A percentile compares a stretch with the other conserved stretches of the same genome.
phyloP scores from a whole-genome alignment of 2,329 filamentous ascomycete genomes.

The Lojkania enalia region DNA sequence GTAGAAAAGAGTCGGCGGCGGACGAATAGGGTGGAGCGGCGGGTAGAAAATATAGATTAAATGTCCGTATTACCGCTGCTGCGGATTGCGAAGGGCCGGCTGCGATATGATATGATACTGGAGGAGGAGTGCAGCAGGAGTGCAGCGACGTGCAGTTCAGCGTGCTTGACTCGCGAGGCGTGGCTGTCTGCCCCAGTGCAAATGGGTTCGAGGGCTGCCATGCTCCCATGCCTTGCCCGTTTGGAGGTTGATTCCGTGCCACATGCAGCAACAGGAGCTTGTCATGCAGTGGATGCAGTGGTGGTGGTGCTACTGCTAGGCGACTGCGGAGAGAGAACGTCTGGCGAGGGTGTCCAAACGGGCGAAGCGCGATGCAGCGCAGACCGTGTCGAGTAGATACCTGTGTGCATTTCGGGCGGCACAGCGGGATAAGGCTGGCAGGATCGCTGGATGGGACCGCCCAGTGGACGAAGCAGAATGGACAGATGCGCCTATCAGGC shows the following conservation, averaged over 20 bases:
- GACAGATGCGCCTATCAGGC: constrained; percentile 11
- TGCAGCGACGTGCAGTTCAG: not conserved
- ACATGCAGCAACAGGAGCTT: constrained; percentile 1
- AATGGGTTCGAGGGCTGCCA: not conserved
- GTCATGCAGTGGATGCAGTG: constrained; percentile 8
- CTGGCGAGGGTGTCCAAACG: not conserved
- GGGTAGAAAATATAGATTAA: constrained; percentile 15
- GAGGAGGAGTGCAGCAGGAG: not conserved
- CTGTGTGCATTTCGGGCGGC: no score
- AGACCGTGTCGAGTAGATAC: no score
- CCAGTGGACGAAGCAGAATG: not conserved
- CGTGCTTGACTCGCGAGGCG: not conserved
- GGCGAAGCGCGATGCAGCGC: not conserved
- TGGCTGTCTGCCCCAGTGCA: not conserved
- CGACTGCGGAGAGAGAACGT: not conserved
- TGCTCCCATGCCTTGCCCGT: not conserved
- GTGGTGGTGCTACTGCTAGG: not conserved
- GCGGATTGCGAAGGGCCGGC: constrained; percentile 12
- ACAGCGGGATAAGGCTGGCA: constrained; percentile 1
- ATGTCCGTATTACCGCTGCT: constrained; percentile 16
- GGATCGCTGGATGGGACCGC: not conserved
- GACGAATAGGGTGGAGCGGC: constrained; percentile 16
- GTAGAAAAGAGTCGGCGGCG: constrained; percentile 2
- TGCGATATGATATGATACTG: constrained; percentile 8
- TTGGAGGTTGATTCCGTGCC: not conserved